Percentiles rank a stretch among this genome's conserved stretches.
Conservation (phyloP, 2,329 filamentous ascomycete genomes). For the Calonectria henricotiae region DNA sequence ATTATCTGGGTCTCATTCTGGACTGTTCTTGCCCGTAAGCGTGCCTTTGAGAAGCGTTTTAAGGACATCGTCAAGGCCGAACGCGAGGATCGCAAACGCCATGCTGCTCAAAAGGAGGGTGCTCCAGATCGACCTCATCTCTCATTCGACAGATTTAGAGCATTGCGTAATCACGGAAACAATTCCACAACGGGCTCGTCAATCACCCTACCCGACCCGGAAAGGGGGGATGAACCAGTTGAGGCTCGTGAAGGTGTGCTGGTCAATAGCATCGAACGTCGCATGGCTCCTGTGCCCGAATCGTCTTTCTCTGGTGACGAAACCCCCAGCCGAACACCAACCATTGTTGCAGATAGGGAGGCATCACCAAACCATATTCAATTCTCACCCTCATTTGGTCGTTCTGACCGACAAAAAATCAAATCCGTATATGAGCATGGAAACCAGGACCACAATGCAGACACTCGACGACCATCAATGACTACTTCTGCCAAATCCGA, state of each 20-base stretch:
- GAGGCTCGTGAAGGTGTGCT: background rate
- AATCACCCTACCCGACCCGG: background rate
- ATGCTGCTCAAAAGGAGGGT: slow-evolving; percentile 29
- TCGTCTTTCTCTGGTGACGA: slow-evolving; percentile 45
- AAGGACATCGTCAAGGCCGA: slow-evolving; percentile 66
- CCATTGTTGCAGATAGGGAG: slow-evolving; percentile 39
- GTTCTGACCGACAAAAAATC: slow-evolving; percentile 30
- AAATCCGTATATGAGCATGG: slow-evolving; percentile 48
- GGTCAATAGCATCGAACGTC: slow-evolving; percentile 35
- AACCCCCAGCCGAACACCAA: slow-evolving; percentile 46
- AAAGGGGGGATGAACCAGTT: background rate
- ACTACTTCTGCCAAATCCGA: slow-evolving; percentile 44
- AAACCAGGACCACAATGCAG: slow-evolving; percentile 18
- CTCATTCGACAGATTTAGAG: slow-evolving; percentile 45
- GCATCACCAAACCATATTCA: slow-evolving; percentile 45
- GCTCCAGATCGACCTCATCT: slow-evolving; percentile 43
- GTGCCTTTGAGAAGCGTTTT: slow-evolving; percentile 76
- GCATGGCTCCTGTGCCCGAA: slow-evolving; percentile 45
- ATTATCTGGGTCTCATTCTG: slow-evolving; percentile 78
- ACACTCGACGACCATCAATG: slow-evolving; percentile 43
- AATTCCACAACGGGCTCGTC: slow-evolving; percentile 10
- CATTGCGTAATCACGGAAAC: slow-evolving; percentile 37
- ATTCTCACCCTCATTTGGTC: slow-evolving; percentile 39
- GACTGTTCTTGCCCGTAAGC: slow-evolving; percentile 74
- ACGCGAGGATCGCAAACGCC: slow-evolving; percentile 53